Conservation (phyloP, 768 basidiomycete genomes). For the Termitomyces titanicus region DNA sequence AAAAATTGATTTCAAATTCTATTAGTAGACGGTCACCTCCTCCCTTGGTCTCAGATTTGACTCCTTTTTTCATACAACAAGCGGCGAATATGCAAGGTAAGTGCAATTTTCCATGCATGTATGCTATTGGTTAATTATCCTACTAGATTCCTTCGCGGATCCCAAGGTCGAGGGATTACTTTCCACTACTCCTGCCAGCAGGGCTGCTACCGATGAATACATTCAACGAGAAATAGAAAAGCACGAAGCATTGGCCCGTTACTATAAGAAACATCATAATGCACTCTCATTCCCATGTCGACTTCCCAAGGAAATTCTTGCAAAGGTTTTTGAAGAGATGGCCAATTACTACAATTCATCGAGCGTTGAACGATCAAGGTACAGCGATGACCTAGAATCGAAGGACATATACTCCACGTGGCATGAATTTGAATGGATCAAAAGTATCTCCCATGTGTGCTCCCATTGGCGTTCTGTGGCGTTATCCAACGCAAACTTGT, state of each 20-base stretch:
- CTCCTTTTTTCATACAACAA: no score
- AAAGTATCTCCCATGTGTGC: slow-evolving; percentile 2
- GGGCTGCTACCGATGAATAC: slow-evolving; percentile 7
- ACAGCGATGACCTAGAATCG: no score
- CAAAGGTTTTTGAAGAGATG: not conserved
- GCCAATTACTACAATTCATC: not conserved
- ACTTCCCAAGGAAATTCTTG: slow-evolving; percentile 4
- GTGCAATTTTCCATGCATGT: no score
- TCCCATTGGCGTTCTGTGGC: slow-evolving; percentile 5
- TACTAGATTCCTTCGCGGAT: not conserved
- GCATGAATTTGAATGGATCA: not conserved
- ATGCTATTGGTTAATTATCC: no score
- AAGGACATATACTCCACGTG: no score
- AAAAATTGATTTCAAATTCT: no score
- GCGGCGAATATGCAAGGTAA: no score
- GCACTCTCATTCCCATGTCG: not conserved
- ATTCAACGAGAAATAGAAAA: not conserved
- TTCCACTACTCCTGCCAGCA: not conserved
- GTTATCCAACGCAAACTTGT: not conserved
- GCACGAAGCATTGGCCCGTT: not conserved
- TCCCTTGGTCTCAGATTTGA: no score
- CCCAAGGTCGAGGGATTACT: not conserved
- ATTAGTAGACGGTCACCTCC: no score
- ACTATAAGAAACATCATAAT: slow-evolving; percentile 2
- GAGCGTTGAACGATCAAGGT: no score